Evolutionary conservation across 1,284 basidiomycete genomes (phyloP).

Genomic region (Cutaneotrichosporon curvatum): DNA sequence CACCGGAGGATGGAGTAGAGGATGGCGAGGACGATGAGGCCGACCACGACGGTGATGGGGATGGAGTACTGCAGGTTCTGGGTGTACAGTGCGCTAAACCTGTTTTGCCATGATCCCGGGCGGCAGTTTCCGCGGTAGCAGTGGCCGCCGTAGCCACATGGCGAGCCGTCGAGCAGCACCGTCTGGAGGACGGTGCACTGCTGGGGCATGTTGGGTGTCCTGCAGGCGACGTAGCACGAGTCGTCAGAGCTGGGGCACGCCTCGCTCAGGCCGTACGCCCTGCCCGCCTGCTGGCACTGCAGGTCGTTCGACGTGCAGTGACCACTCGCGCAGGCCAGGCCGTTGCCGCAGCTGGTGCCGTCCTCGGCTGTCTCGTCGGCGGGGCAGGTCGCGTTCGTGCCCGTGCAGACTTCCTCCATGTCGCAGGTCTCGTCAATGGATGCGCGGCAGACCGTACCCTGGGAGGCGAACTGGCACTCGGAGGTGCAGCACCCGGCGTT

Average conservation of each 20-base stretch:
- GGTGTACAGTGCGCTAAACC: constrained; percentile 61
- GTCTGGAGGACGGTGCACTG: constrained; percentile 71
- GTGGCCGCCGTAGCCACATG: constrained; percentile 72
- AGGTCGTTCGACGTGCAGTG: constrained; percentile 68
- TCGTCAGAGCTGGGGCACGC: constrained; percentile 63
- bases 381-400: constrained; percentile 66
- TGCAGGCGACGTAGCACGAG: constrained; percentile 71
- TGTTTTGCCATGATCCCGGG: constrained; percentile 57
- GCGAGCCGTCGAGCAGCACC: constrained; percentile 72
- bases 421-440: constrained; percentile 66
- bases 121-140: constrained; percentile 63
- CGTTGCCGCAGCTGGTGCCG: constrained; percentile 63
- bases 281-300: constrained; percentile 71
- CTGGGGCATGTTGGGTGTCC: constrained; percentile 57
- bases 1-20: constrained; percentile 10
- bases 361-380: constrained; percentile 60
- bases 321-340: constrained; percentile 70
- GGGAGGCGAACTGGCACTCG: constrained; percentile 62
- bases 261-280: constrained; percentile 58
- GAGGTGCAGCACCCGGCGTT: constrained; percentile 70
- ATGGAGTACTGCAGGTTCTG: constrained; percentile 73
- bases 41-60: constrained; percentile 67
- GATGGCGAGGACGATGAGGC: constrained; percentile 48
- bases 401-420: constrained; percentile 69
- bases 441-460: constrained; percentile 60